Base-by-base conservation (phyloP, 208 protist species). In the Wallacemonas sp. region DNA sequence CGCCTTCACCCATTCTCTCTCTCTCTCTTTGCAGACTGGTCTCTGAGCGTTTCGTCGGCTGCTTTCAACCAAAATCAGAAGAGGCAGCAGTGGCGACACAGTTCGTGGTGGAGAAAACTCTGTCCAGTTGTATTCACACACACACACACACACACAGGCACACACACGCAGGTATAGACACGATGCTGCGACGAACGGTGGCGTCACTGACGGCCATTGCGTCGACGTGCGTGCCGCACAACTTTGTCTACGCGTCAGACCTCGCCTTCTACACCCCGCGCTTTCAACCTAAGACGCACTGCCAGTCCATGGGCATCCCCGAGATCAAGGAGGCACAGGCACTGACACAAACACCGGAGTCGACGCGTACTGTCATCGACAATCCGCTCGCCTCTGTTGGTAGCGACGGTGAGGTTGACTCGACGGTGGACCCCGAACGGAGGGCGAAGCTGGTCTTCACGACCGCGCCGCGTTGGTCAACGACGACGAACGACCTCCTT, bases 251-350 rank as follows among this genome's bases (percentile, higher is more conserved):
- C 30, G 68, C 84, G 6, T 81, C 68, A n/a, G 89, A 95, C 53
- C 45, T 93, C 65, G 86, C 84, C 42, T 95, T 93, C 61, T 95
- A 90, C 68, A 90, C 80, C 53, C 86, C 89, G 1, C 78, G 89
- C 48, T 93, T 95, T 63, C 83, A 90, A 66, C 85, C 86, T 2
- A 19, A 36, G 26, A 78, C 73, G 3, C 89, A 95, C 76, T 53
- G 92, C 29, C 59, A 46, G 37, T 17, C 66, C 34, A 71, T 78
- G 21, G 78, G 84, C 38, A 88, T 95, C 36, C 86, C 89, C 0
- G 85, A 95, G 37, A 38, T 95, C 21, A 67, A 36, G n/a, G 86
- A 95, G 48, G 83, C 86, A 9, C 58, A 90, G 1, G 78, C 50
- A 1, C 65, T 87, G 9, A 73, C 90, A 61, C 79, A 83, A 32